Conservation (phyloP, 2,329 filamentous ascomycete genomes). For the Hypoxylon sp. region DNA sequence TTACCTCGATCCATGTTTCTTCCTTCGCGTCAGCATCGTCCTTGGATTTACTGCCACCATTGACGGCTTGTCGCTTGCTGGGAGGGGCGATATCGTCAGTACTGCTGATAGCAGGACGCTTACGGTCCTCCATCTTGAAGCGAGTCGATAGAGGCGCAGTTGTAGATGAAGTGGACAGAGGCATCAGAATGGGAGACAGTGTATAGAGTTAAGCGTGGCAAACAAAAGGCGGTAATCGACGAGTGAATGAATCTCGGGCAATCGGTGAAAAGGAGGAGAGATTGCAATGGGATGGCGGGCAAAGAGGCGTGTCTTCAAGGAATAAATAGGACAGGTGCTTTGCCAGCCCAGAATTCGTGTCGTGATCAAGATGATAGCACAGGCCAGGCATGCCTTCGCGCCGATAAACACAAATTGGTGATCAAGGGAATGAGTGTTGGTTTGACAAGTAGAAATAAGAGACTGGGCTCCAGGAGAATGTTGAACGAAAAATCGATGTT, state of each 20-base stretch:
- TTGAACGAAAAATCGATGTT: slow-evolving; percentile 48
- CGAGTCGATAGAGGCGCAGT: slow-evolving; percentile 82
- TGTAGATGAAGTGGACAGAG: slow-evolving; percentile 82
- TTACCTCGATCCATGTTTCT: slow-evolving; percentile 75
- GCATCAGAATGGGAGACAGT: slow-evolving; percentile 77
- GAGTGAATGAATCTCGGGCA: slow-evolving; percentile 19
- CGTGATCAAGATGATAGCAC: slow-evolving; percentile 5
- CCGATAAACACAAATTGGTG: slow-evolving; percentile 35
- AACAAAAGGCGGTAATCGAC: slow-evolving; percentile 40
- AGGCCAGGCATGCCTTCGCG: slow-evolving; percentile 27
- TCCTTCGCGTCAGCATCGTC: slow-evolving; percentile 70
- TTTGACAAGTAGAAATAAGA: slow-evolving; percentile 52
- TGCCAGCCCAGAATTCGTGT: slow-evolving; percentile 12
- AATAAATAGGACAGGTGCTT: slow-evolving; percentile 26
- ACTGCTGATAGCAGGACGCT: slow-evolving; percentile 87
- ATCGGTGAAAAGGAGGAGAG: slow-evolving; percentile 40
- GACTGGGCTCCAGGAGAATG: slow-evolving; percentile 46
- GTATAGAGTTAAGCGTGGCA: slow-evolving; percentile 55
- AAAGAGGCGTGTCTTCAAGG: slow-evolving; percentile 4
- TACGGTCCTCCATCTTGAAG: slow-evolving; percentile 99
- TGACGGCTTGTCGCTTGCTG: slow-evolving; percentile 91
- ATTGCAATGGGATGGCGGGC: slow-evolving; percentile 23
- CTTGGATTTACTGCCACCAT: slow-evolving; percentile 76
- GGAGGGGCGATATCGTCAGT: slow-evolving; percentile 88
- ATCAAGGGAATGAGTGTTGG: slow-evolving; percentile 45